These are phyloP conservation scores for Pestalotiopsis sp. DNA, from an alignment of 2,329 filamentous ascomycete species.

Conservation along the genomic window DNA sequence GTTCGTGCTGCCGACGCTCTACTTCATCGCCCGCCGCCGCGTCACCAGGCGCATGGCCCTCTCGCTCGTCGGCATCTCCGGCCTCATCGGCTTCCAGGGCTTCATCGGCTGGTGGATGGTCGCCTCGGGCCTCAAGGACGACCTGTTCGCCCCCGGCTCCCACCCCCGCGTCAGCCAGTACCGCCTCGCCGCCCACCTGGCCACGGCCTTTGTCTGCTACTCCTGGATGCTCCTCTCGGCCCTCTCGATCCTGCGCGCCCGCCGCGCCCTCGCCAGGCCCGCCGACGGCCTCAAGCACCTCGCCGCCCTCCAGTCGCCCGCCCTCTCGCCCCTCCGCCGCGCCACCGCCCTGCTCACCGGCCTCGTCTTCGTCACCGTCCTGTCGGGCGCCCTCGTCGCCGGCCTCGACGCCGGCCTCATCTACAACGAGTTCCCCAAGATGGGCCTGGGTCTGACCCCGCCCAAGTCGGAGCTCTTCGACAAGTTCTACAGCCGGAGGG, in stretches of 20 bases:
- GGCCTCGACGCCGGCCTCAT: slow-evolving; percentile 95
- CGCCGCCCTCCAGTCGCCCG: slow-evolving; percentile 64
- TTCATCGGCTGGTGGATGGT: slow-evolving; percentile 99
- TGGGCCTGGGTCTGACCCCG: slow-evolving; percentile 83
- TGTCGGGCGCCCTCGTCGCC: slow-evolving; percentile 92
- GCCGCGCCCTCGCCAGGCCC: slow-evolving; percentile 70
- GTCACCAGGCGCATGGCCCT: slow-evolving; percentile 79
- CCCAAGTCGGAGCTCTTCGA: slow-evolving; percentile 84
- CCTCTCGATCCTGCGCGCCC: slow-evolving; percentile 79
- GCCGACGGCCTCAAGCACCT: slow-evolving; percentile 63
- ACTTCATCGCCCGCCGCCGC: slow-evolving; percentile 80
- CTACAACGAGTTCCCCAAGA: slow-evolving; percentile 98
- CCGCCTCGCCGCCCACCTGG: slow-evolving; percentile 85
- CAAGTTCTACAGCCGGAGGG: slow-evolving; percentile 78
- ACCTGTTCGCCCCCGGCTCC: slow-evolving; percentile 87
- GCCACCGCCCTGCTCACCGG: slow-evolving; percentile 70
- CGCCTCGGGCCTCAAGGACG: slow-evolving; percentile 91
- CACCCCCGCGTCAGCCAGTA: slow-evolving; percentile 96
- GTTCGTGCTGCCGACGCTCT: slow-evolving; percentile 84
- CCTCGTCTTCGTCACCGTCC: slow-evolving; percentile 85
- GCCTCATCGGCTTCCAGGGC: slow-evolving; percentile 91
- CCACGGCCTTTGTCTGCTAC: slow-evolving; percentile 90
- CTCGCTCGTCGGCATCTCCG: slow-evolving; percentile 80
- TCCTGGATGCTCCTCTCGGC: slow-evolving; percentile 92
- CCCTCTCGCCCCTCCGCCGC: slow-evolving; percentile 73